Evolutionary conservation across 768 basidiomycete species (phyloP), one percentile per base, ranked within the genome.

Genomic region (Trametes cinnabarina): DNA sequence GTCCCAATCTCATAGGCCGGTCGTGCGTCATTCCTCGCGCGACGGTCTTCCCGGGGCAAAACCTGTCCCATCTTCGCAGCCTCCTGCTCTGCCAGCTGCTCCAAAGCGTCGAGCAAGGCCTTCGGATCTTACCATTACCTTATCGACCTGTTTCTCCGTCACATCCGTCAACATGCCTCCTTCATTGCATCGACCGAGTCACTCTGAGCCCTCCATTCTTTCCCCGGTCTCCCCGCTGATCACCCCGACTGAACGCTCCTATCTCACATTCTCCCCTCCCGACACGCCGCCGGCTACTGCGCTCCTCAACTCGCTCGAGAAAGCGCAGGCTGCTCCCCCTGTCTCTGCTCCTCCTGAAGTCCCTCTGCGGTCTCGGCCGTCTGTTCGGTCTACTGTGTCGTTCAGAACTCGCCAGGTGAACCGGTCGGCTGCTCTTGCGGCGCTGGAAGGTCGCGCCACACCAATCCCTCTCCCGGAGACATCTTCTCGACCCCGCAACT

Each of bases 381-480:
- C 63, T 43, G 65, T 61, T 20, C 68, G 61, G 48, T 78, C 82
- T 2, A 75, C 78, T 41, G 79, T 78, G 3, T 80, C 83, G 1
- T 71, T 72, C 55, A 76, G 74, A 52, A 69, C 68, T 2, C 78
- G 81, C 15, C 70, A 70, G 40, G 69, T 70, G 55, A 82, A 84
- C 65, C 79, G 83, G 23, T 80, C 79, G 40, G 78, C 82, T 22
- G 87, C 87, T 0, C 80, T 88, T 7, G 86, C 85, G 0, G 75
- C 80, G 25, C 79, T 88, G 23, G 87, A 88, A 62, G 87, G 87
- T 15, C 79, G 80, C 30, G 69, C 43, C 0, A 20, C 43, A 2
- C 42, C 48, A 0, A 51, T 51, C 14, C 11, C 47, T 3, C 53
- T 15, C 2, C 47, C 53, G 5, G 40, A 41, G 4, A 35, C n/a